Base-by-base conservation (phyloP, 345 rosid genomes). In the Kernera saxatilis region DNA sequence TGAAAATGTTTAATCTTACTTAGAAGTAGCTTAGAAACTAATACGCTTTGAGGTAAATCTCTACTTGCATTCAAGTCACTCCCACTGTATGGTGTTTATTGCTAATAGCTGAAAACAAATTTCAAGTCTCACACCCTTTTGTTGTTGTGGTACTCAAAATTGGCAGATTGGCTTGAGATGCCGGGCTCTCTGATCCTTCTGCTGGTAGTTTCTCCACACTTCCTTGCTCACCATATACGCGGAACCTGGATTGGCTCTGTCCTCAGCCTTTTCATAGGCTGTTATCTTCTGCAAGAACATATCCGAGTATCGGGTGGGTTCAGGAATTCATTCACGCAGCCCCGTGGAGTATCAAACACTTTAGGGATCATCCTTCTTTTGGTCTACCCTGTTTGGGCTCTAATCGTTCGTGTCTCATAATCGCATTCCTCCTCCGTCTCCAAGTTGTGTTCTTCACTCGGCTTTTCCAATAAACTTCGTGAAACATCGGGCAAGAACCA, bases 301-400 rank as follows among this genome's bases (percentile, higher is more conserved):
- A 84, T 93, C 61, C 77, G 95, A 48, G 96, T 92, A n/a, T 82
- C 96, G 0, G 98, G 95, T 6, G 98, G 98, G 63, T 87, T 93
- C 82, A 84, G 96, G 70, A 89, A 91, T 33, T 85, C 97, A 2
- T 86, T 93, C 67, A 89, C 95, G 3, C 90, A 81, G 58, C 65
- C 85, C 25, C 86, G 89, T 36, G 96, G 97, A 62, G 78, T 89
- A 30, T 89, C 97, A 30, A 93, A 89, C 87, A 91, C 95, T 0
- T 0, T 89, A 15, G 97, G 98, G 43, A 89, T 93, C 74, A 73
- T 89, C 57, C 85, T 91, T 73, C 85, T 93, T 22, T 15, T 93
- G 36, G 95, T 83, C 55, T 93, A 85, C 78, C 98, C 97, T n/a
- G 79, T 88, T 58, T 93, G 96, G 98, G 78, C 93, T 2, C 69